These are phyloP conservation scores for Perilla frutescens DNA, from an alignment of 257 asterid genomes.

Conservation along the genomic window DNA sequence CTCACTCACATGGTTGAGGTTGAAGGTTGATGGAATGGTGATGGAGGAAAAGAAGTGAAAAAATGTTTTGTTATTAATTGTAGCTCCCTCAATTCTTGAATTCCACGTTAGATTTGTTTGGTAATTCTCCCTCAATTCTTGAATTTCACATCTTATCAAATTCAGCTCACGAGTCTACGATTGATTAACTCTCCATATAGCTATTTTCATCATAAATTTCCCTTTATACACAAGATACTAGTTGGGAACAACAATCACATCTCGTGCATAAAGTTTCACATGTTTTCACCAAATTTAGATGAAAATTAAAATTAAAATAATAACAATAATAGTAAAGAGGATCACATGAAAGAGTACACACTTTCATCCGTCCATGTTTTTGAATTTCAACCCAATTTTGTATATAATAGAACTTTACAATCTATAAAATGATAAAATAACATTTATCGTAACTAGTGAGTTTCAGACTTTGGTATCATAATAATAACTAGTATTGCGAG, in stretches of 20 bases:
- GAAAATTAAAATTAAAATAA: background rate
- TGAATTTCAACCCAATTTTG: no score
- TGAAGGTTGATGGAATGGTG: background rate
- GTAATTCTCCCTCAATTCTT: background rate
- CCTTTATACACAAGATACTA: conserved; percentile 16
- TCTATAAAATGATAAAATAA: no score
- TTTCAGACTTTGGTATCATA: no score
- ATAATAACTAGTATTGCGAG: no score
- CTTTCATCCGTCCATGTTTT: background rate
- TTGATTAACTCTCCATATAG: background rate
- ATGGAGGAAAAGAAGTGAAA: background rate
- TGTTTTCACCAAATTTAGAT: conserved; percentile 23
- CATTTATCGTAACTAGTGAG: no score
- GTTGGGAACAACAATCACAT: conserved; percentile 32
- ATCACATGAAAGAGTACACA: conserved; percentile 18
- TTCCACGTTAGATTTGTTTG: background rate
- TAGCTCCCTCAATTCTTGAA: background rate
- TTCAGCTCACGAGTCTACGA: conserved; percentile 29
- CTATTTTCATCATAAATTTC: conserved; percentile 25
- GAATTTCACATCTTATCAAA: conserved; percentile 10
- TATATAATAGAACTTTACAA: no score
- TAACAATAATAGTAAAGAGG: no score
- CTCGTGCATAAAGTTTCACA: conserved; percentile 27
- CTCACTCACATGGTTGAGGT: conserved; percentile 48
- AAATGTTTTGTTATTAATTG: background rate